Conservation (phyloP, 768 basidiomycete species). For the Dacryopinax primogenitus region DNA sequence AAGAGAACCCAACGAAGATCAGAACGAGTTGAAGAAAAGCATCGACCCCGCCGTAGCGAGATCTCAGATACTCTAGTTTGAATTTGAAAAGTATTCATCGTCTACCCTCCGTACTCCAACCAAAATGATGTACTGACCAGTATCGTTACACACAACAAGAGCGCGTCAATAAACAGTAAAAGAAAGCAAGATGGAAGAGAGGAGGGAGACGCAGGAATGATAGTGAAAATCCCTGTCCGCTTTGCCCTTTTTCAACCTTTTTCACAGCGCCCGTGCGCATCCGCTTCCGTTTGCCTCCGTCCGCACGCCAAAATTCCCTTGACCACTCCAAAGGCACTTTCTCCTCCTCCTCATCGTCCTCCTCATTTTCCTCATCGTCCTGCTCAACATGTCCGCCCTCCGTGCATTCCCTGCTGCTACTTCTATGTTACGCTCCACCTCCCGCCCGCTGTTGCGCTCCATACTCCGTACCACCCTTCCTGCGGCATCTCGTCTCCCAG, state of each 20-base stretch:
- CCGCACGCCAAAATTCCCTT: not conserved
- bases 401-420: not conserved
- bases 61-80: constrained; percentile 9
- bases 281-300: not conserved
- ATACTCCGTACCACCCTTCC: not conserved
- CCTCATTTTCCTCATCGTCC: not conserved
- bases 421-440: constrained; percentile 6
- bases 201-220: not conserved
- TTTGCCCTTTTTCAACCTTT: not conserved
- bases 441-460: not conserved
- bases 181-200: not conserved
- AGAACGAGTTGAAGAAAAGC: constrained; percentile 1
- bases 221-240: not conserved
- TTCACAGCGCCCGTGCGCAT: not conserved
- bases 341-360: not conserved
- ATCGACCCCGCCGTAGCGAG: constrained; percentile 3
- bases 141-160: not conserved
- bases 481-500: constrained; percentile 6
- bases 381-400: constrained; percentile 7
- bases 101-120: no score
- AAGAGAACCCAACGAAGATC: not conserved
- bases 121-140: not conserved
- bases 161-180: no score
- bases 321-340: constrained; percentile 1
- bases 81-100: not conserved